Conservation (phyloP, 805 yeast genomes). For the Lachancea sp. region DNA sequence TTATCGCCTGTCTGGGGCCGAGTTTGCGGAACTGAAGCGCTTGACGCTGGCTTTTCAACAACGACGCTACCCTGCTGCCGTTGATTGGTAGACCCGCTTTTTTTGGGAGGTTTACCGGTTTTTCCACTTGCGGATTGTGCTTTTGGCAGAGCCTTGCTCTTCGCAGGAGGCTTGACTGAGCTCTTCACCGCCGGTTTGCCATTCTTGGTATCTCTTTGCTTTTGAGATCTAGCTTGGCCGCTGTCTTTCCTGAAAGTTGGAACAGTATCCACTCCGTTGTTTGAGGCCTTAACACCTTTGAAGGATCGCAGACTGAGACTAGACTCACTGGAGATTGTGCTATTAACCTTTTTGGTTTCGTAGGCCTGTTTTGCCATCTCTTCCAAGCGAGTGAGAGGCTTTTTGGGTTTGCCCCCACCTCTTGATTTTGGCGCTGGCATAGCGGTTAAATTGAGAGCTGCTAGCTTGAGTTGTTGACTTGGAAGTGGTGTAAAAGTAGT, state of each 20-base stretch:
- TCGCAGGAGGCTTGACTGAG: not conserved
- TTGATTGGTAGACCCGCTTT: not conserved
- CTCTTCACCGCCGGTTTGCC: not conserved
- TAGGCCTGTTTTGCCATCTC: constrained; percentile 26
- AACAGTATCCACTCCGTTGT: not conserved
- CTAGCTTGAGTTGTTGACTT: too few relatives aligned
- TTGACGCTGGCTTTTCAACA: not conserved
- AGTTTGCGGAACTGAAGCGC: not conserved
- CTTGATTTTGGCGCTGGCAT: not conserved
- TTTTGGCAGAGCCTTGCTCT: not conserved
- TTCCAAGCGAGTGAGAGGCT: constrained; percentile 22
- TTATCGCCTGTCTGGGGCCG: not conserved
- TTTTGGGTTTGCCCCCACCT: constrained; percentile 10
- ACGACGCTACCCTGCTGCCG: not conserved
- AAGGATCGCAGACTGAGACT: constrained; percentile 35
- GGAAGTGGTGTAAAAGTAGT: too few relatives aligned
- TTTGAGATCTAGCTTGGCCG: not conserved
- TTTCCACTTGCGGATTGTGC: not conserved
- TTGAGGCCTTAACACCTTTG: constrained; percentile 26
- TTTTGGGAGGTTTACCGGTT: not conserved
- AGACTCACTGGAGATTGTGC: constrained; percentile 38
- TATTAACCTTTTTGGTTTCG: constrained; percentile 26
- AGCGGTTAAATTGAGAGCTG: too few relatives aligned
- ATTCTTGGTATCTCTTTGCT: not conserved
- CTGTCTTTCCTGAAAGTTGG: not conserved